phyloP scores from a whole-genome alignment of 1,284 basidiomycete genomes.

The Ceratobasidium sp. region DNA sequence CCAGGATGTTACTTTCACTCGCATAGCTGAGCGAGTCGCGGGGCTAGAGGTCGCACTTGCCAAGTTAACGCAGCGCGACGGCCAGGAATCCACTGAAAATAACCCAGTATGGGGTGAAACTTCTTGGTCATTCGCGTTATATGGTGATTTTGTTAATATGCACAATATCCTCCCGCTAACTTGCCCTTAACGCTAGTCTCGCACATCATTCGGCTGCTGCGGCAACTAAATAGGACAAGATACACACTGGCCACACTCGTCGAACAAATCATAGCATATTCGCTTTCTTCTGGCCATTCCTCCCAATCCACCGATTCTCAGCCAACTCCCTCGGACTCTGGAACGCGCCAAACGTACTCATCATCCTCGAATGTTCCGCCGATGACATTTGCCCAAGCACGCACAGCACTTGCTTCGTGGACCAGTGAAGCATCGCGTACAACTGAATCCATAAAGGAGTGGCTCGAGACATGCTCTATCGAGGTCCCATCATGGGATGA shows the following conservation, averaged over 20 bases:
- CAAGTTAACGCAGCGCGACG: conserved; percentile 12
- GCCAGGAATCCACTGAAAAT: conserved; percentile 5
- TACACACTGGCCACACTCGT: neutral
- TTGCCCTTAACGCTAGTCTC: neutral
- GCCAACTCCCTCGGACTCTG: neutral
- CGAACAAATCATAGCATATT: conserved; percentile 8
- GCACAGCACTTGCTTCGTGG: conserved; percentile 28
- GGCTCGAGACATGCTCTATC: neutral
- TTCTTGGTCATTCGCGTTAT: conserved; percentile 21
- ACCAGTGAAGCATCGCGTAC: conserved; percentile 21
- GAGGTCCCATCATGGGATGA: conserved; percentile 30
- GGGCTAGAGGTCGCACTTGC: conserved; percentile 17
- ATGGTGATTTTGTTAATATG: neutral
- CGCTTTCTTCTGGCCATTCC: conserved; percentile 7
- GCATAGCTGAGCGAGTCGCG: neutral
- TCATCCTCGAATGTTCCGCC: neutral
- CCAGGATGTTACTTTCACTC: conserved; percentile 17
- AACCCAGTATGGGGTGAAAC: conserved; percentile 22
- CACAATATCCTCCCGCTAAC: neutral
- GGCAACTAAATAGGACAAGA: conserved; percentile 15
- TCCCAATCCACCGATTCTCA: neutral
- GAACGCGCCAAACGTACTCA: neutral
- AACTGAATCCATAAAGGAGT: conserved; percentile 21
- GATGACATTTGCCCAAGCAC: conserved; percentile 22
- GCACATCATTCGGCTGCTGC: neutral